Conservation (phyloP, 768 basidiomycete genomes). For the Nidularia sp. region DNA sequence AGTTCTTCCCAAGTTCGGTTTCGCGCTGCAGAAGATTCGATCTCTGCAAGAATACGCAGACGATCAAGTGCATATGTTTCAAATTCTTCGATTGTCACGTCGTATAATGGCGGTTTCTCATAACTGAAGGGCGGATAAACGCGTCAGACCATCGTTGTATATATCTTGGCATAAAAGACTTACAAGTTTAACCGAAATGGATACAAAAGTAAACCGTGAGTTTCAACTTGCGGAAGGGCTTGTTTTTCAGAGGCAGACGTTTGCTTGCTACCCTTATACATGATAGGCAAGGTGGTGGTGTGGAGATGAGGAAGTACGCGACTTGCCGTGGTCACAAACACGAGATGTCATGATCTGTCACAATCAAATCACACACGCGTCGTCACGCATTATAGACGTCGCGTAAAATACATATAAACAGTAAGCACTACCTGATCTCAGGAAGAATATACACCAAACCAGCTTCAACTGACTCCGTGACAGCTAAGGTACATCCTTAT, state of each 20-base stretch:
- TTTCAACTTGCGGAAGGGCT: conserved; percentile 16
- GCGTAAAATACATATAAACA: no score
- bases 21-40: conserved; percentile 83
- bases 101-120: conserved; percentile 76
- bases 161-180: conserved; percentile 13
- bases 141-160: not conserved
- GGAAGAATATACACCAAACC: no score
- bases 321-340: not conserved
- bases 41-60: conserved; percentile 83
- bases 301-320: not conserved
- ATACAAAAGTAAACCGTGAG: conserved; percentile 40
- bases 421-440: no score
- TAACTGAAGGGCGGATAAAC: conserved; percentile 51
- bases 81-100: conserved; percentile 94
- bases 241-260: not conserved
- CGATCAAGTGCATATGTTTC: conserved; percentile 88
- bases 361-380: no score
- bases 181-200: conserved; percentile 81
- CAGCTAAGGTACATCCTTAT: not conserved
- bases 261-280: conserved; percentile 6
- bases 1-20: conserved; percentile 81
- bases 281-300: not conserved
- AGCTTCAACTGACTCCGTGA: no score
- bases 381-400: no score
- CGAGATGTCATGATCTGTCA: no score